A percentile compares a stretch with the other conserved stretches of the same genome.
phyloP scores from a whole-genome alignment of 2,329 filamentous ascomycete species.

The Neofusicoccum kwambonambiense region DNA sequence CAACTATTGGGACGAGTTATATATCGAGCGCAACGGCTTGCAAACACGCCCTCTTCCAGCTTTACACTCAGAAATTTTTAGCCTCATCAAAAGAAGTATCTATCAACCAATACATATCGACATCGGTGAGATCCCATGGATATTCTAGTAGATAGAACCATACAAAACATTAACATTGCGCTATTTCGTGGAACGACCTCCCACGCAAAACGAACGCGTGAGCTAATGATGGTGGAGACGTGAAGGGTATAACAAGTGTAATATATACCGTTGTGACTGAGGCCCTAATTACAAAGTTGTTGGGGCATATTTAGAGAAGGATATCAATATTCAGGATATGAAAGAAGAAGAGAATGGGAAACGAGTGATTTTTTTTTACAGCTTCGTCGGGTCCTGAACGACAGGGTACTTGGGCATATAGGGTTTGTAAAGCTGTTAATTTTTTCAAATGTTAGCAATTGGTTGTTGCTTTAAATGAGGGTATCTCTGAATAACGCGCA shows the following conservation, averaged over 20 bases:
- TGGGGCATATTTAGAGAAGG: neutral
- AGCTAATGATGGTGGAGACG: neutral
- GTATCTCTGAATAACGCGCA: neutral
- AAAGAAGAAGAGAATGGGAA: neutral
- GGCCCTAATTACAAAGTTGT: neutral
- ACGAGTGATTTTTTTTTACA: neutral
- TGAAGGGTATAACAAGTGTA: neutral
- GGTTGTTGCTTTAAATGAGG: neutral
- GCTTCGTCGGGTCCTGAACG: constrained; percentile 19
- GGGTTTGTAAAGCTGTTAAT: constrained; percentile 24
- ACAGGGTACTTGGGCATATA: constrained; percentile 27
- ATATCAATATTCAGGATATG: neutral
- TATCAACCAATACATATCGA: no score
- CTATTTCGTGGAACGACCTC: neutral
- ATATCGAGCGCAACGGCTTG: no score
- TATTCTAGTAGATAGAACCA: neutral
- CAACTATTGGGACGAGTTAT: no score
- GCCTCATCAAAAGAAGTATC: no score
- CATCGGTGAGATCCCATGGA: no score
- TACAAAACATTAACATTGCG: constrained; percentile 5
- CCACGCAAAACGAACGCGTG: neutral
- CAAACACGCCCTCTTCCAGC: no score
- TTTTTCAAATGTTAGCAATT: neutral
- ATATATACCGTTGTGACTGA: neutral
- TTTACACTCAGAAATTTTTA: no score